phyloP scores from a whole-genome alignment of 2,329 filamentous ascomycete genomes.

The Neopestalotiopsis clavispora region DNA sequence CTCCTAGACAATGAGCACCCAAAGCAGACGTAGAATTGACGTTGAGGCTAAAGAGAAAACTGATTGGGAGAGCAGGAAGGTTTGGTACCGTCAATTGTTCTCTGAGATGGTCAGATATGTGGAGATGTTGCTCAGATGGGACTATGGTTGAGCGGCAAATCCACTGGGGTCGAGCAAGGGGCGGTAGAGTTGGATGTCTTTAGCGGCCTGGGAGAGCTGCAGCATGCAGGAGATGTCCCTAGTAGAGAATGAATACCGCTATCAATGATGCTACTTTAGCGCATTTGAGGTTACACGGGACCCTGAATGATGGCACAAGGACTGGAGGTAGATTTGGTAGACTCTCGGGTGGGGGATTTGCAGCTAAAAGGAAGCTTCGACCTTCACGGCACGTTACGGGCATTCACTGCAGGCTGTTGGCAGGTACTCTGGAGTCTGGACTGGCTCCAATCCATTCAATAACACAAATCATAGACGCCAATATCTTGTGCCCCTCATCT shows the following conservation, averaged over 20 bases:
- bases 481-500: too few species aligned
- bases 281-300: not conserved
- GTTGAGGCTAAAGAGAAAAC: not conserved
- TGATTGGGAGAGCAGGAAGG: not conserved
- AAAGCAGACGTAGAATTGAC: not conserved
- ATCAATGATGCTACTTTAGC: not conserved
- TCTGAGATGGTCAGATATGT: not conserved
- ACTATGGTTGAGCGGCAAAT: too few species aligned
- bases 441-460: too few species aligned
- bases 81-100: not conserved
- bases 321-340: too few species aligned
- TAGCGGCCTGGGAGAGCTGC: too few species aligned
- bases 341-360: not conserved
- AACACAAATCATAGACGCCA: too few species aligned
- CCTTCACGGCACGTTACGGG: not conserved
- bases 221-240: too few species aligned
- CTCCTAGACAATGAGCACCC: slow-evolving; percentile 11
- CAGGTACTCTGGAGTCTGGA: too few species aligned
- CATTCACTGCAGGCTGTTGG: not conserved
- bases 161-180: too few species aligned
- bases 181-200: too few species aligned
- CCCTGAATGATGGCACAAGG: not conserved
- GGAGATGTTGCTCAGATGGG: not conserved
- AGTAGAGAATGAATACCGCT: not conserved
- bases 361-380: not conserved